Base-by-base conservation (phyloP, 768 basidiomycete species). In the Xerocomus potaroensis region DNA sequence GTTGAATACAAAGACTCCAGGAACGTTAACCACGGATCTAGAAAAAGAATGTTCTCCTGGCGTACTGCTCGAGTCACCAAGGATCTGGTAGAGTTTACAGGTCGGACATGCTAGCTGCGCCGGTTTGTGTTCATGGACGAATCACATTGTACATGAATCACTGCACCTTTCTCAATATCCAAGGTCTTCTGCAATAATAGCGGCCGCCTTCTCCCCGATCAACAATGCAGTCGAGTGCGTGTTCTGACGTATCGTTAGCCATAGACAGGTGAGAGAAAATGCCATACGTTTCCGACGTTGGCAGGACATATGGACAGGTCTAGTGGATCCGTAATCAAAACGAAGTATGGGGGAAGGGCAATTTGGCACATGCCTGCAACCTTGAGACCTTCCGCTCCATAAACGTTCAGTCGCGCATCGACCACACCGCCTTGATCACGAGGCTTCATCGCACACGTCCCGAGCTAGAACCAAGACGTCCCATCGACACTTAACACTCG, bases 401-500 rank as follows among this genome's bases (percentile, higher is more conserved):
- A 52, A 27, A 57, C 55, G 9, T 56, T 52, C 30, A 56, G 45
- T 3, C 48, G 45, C 1, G 41, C 16, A 39, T 57, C 45, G 3
- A 55, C 49, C 9, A 55, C 54, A 8, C 54, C 49, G 16, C 43
- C 39, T 32, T 45, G 27, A 4, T 23, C 27, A 11, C 29, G 51
- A 15, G 41, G 73, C 59, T 83, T 83, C 84, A 85, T 85, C 0
- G 82, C 74, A 46, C 81, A 84, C 0, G 83, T 85, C 29, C 82
- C 82, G 6, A 81, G 66, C 80, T 83, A 15, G 2, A 34, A 30
- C 1, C 15, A 26, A 3, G 7, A 11, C 11, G 6, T 18, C 16
- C 50, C 3, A 35, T n/a, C 15, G 11, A 3, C 11, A 22, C 18
- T 14, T 9, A 0, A 8, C n/a, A n/a, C n/a, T n/a, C n/a, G n/a